A percentile compares a stretch with the other conserved stretches of the same genome.
These are phyloP conservation scores for Suhomyces sp. DNA, from an alignment of 805 yeast species.

Conservation along the genomic window DNA sequence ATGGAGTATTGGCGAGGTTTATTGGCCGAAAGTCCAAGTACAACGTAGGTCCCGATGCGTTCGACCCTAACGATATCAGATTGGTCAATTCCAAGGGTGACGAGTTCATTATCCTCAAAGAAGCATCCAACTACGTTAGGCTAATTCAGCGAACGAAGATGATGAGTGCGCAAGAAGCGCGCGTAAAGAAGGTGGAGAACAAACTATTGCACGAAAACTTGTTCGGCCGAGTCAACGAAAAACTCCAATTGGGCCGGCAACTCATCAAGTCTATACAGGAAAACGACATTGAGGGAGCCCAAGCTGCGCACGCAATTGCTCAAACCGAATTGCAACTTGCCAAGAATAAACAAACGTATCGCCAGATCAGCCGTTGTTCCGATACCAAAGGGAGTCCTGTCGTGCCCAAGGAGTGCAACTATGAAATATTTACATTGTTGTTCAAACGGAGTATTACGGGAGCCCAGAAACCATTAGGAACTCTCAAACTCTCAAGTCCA, in stretches of 20 bases:
- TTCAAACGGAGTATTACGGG: conserved; percentile 16
- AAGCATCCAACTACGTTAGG: conserved; percentile 22
- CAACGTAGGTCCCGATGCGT: conserved; percentile 16
- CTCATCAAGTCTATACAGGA: conserved; percentile 13
- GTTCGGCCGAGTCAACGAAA: conserved; percentile 24
- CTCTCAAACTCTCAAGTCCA: conserved; percentile 7
- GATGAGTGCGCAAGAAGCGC: conserved; percentile 14
- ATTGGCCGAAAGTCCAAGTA: conserved; percentile 38
- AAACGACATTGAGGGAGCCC: conserved; percentile 6
- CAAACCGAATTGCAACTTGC: conserved; percentile 15
- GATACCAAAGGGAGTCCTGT: background rate
- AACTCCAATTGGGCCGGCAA: conserved; percentile 23
- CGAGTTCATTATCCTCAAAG: conserved; percentile 39
- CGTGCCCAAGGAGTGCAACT: background rate
- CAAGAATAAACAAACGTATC: conserved; percentile 18
- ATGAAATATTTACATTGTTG: conserved; percentile 6
- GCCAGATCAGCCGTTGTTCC: background rate
- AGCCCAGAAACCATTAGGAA: conserved; percentile 5
- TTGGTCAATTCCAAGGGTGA: conserved; percentile 36
- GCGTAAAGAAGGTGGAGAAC: conserved; percentile 16
- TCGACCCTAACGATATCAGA: conserved; percentile 15
- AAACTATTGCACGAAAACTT: conserved; percentile 24
- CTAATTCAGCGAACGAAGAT: conserved; percentile 21
- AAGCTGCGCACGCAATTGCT: conserved; percentile 8
- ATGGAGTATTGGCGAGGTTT: conserved; percentile 35